Evolutionary conservation across 371 early-diverging fungal species (phyloP), one percentile per base, ranked within the genome.

Genomic region (Apophysomyces sp.): DNA sequence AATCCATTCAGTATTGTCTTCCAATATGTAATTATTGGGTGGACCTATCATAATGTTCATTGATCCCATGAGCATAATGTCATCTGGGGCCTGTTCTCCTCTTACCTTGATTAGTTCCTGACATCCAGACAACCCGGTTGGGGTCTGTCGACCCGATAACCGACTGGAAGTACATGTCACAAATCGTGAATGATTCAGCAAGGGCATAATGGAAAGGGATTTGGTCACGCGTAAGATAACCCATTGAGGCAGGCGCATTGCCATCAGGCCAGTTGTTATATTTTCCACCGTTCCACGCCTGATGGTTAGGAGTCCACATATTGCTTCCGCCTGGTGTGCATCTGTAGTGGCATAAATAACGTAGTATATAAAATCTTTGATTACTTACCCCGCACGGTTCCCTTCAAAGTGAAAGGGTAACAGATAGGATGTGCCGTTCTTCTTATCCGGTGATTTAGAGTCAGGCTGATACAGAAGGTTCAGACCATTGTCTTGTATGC

Each of bases 241-340:
- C 71, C 71, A 71, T 65, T 2, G 68, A 67, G n/a, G 30, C 28
- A 27, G 67, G 63, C 3, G 64, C 57, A 34, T 71, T 71, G 12
- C 71, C 71, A 40, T 57, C 39, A 9, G 67, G 67, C 71, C 71
- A 67, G 41, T 71, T 67, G 56, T 71, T 63, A 26, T 71, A 63
- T n/a, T 52, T 52, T 24, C 66, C 66, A 49, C 58, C 57, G 27
- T 70, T 70, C 8, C 66, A 39, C 6, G 70, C 70, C n/a, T 31
- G 31, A 29, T 70, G 70, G 58, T 59, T 66, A 1, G 52, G 37
- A 9, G 34, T 16, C 70, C 65, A 70, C n/a, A 9, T 40, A 28
- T 58, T 58, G 39, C 54, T 7, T 30, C 64, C 37, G 2, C 39
- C 52, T 7, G 36, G 36, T 36, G 36, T 54, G 8, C 55, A 54